Conservation (phyloP, 495 filamentous ascomycete genomes). For the Hypoxylon intermedium region DNA sequence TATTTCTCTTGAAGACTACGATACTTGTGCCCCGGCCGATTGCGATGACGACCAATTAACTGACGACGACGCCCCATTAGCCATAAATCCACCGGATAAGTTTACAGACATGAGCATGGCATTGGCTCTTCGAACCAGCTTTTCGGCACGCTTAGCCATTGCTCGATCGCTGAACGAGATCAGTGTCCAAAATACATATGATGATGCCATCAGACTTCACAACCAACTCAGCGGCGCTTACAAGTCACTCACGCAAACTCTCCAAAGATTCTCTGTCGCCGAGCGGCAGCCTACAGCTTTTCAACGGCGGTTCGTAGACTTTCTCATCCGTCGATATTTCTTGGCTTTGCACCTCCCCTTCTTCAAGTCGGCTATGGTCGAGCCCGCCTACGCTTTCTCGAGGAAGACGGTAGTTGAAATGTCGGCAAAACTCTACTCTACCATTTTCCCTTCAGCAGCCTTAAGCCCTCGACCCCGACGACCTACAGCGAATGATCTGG, state of each 20-base stretch:
- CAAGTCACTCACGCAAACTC: slow-evolving; percentile 46
- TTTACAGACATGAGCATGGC: slow-evolving; percentile 56
- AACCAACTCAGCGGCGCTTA: slow-evolving; percentile 47
- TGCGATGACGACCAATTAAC: slow-evolving; percentile 53
- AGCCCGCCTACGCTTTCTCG: slow-evolving; percentile 58
- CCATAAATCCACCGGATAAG: slow-evolving; percentile 42
- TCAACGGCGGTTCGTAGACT: slow-evolving; percentile 49
- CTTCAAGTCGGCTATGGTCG: slow-evolving; percentile 40
- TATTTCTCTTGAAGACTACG: slow-evolving; percentile 52
- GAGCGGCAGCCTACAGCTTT: slow-evolving; percentile 44
- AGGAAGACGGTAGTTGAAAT: slow-evolving; percentile 57
- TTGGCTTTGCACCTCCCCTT: slow-evolving; percentile 60
- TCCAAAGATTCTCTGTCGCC: slow-evolving; percentile 43
- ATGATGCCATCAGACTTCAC: slow-evolving; percentile 45
- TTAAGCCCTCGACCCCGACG: slow-evolving; percentile 17
- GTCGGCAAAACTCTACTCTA: slow-evolving; percentile 58
- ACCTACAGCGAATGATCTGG: neutral
- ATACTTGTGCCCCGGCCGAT: slow-evolving; percentile 58
- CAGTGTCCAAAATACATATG: slow-evolving; percentile 42
- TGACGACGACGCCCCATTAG: slow-evolving; percentile 24
- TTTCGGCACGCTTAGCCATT: slow-evolving; percentile 57
- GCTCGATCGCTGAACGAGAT: slow-evolving; percentile 57
- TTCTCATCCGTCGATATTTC: slow-evolving; percentile 56
- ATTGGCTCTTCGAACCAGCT: slow-evolving; percentile 54
- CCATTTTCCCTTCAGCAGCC: slow-evolving; percentile 46